Base-by-base conservation (phyloP, 2,329 filamentous ascomycete genomes). In the Fusarium euwallaceae region DNA sequence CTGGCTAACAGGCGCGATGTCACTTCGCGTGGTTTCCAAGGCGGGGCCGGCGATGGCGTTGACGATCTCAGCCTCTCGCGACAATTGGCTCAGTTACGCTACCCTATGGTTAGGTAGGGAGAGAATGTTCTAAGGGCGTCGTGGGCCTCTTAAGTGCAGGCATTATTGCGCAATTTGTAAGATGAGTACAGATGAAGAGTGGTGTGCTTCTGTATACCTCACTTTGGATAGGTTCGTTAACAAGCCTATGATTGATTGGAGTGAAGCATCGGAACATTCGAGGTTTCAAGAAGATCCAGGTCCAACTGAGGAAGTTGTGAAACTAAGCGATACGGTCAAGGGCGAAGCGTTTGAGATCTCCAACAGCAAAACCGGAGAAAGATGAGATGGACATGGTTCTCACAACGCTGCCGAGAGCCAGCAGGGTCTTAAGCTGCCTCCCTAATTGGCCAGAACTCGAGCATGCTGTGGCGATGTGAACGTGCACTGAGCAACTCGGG, bases 1-100 rank as follows among this genome's bases (percentile, higher is more conserved):
- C 58, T 43, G n/a, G 22, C 36, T 41, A 41, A 29, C 36, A 32
- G 58, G 58, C 20, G n/a, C 58, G 58, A 61, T 61, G 37, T 45
- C 37, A 61, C 58, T 61, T 32, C n/a, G 37, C 24, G 58, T 61
- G 37, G 24, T 17, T 32, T 22, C n/a, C 11, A 61, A 43, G 20
- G 37, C 37, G 58, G 58, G 29, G 37, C 58, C 11, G 27, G 16
- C 20, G n/a, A 43, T 43, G 58, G 39, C 39, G 11, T 61, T 61
- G 37, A 10, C 37, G 24, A 43, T 43, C 22, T 27, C 24, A 20
- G 37, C 58, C 36, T 32, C 32, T 61, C 37, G 11, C 4, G 7
- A 58, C 4, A 37, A 58, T 58, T 58, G 20, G 53, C n/a, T 32
- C 2, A 43, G 9, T 43, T 58, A 32, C 36, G 24, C 56, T 59